Evolutionary conservation across 192 early-diverging fungal genomes (phyloP), one percentile per base, ranked within the genome.

Genomic region (Cladochytrium replicatum): DNA sequence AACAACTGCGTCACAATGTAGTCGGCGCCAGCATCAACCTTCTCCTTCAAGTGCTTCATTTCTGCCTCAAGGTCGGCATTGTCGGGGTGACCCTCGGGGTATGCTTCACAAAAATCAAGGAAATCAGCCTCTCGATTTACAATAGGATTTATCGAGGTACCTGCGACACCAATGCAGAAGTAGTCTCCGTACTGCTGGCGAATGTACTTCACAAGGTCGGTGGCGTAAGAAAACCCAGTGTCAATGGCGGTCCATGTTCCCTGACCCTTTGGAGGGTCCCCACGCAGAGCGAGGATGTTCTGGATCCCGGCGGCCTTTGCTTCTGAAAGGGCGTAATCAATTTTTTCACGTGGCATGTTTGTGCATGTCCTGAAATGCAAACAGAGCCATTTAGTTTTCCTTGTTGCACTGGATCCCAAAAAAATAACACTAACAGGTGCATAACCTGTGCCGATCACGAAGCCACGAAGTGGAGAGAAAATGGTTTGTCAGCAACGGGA

Each of bases 111-210:
- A 2, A 29, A 48, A 6, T 40, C 43, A 31, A 17, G 17, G 1
- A 31, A 21, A 8, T 15, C 13, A 6, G 23, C 15, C 41, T 6
- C 8, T 8, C 41, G 23, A 15, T 7, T 15, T 3, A 8, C 17
- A n/a, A n/a, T n/a, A n/a, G n/a, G n/a, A n/a, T n/a, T n/a, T n/a
- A n/a, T n/a, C n/a, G n/a, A n/a, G n/a, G 13, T 48, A 59, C 88
- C 93, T 11, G 93, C 93, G 39, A 97, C 93, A 43, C 87, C 85
- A 61, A 97, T 91, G 57, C 88, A 88, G 60, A 97, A 97, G 71
- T 88, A 90, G 62, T 89, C 85, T 48, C 89, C 93, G 61, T 95
- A 88, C 30, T 85, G 60, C 50, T 81, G 52, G 27, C 89, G 80
- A 55, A 97, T 95, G 68, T 93, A 93, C 29, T 71, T 71, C 43